phyloP scores from a whole-genome alignment of 139 green algal species.

The Desmodesmus armatus region DNA sequence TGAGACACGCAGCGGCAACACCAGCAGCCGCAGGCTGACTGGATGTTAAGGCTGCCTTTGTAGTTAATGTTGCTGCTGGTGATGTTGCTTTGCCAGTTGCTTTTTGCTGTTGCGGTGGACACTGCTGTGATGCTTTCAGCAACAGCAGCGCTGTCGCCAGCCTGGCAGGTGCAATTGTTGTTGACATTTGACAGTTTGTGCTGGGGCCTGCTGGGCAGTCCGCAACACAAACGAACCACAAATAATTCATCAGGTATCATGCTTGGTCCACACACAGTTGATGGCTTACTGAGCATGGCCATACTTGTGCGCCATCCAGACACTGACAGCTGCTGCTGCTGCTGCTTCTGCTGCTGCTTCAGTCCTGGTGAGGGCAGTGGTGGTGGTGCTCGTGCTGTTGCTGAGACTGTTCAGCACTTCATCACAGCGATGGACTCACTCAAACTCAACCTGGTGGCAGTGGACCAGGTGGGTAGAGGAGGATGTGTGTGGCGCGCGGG shows the following conservation, averaged over 20 bases:
- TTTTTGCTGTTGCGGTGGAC: too few relatives aligned
- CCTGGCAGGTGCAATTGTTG: too few relatives aligned
- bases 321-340: background rate
- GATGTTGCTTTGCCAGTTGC: too few relatives aligned
- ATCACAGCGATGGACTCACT: conserved; percentile 96
- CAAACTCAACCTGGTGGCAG: conserved; percentile 93
- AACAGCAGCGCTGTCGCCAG: too few relatives aligned
- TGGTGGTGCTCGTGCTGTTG: conserved; percentile 67
- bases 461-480: conserved; percentile 91
- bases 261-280: background rate
- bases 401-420: conserved; percentile 91
- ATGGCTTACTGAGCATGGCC: background rate
- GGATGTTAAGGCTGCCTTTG: too few relatives aligned
- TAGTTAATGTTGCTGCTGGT: too few relatives aligned
- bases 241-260: background rate
- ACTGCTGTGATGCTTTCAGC: too few relatives aligned
- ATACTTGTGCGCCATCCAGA: conserved; percentile 13
- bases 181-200: background rate
- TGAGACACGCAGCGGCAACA: background rate
- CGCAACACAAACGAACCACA: too few relatives aligned
- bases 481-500: too few relatives aligned
- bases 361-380: conserved; percentile 34
- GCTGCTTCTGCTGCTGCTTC: conserved; percentile 22
- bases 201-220: too few relatives aligned
- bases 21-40: conserved; percentile 6